Conservation (phyloP, 2,329 filamentous ascomycete species). For the Penicillium sp. region DNA sequence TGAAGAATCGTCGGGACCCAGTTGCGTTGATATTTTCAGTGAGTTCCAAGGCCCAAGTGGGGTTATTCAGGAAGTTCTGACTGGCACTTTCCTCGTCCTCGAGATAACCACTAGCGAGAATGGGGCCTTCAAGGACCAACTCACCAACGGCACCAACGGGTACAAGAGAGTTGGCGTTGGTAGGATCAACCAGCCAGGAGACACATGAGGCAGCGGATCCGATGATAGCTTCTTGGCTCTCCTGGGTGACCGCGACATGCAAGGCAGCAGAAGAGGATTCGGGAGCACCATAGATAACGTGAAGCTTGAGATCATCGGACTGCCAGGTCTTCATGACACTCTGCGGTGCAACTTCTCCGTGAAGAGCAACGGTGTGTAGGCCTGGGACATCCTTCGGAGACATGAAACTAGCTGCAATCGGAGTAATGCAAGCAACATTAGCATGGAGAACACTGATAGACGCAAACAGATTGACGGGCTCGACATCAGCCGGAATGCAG, state of each 20-base stretch:
- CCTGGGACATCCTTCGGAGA: conserved; percentile 30
- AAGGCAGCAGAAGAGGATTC: conserved; percentile 28
- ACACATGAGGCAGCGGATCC: conserved; percentile 27
- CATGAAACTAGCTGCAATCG: conserved; percentile 24
- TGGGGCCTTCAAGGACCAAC: conserved; percentile 43
- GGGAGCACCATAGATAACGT: conserved; percentile 25
- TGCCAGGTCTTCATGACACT: conserved; percentile 13
- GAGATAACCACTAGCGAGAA: conserved; percentile 43
- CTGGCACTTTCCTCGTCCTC: conserved; percentile 50
- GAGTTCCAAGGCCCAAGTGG: conserved; percentile 16
- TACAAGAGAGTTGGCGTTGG: conserved; percentile 28
- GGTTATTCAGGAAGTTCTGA: conserved; percentile 52
- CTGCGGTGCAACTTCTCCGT: conserved; percentile 17
- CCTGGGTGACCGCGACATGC: conserved; percentile 4
- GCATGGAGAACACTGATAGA: conserved; percentile 44
- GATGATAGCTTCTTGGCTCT: conserved; percentile 7
- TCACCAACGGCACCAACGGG: conserved; percentile 36
- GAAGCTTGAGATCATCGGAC: conserved; percentile 18
- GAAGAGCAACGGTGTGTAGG: conserved; percentile 22
- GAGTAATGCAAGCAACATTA: conserved; percentile 37
- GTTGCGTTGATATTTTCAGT: conserved; percentile 21
- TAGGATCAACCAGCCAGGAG: conserved; percentile 36
- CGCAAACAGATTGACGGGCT: conserved; percentile 55
- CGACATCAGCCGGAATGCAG: conserved; percentile 46
- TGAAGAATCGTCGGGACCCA: conserved; percentile 26